These are phyloP conservation scores for Trametes cingulata DNA, from an alignment of 768 basidiomycete species.

Conservation along the genomic window DNA sequence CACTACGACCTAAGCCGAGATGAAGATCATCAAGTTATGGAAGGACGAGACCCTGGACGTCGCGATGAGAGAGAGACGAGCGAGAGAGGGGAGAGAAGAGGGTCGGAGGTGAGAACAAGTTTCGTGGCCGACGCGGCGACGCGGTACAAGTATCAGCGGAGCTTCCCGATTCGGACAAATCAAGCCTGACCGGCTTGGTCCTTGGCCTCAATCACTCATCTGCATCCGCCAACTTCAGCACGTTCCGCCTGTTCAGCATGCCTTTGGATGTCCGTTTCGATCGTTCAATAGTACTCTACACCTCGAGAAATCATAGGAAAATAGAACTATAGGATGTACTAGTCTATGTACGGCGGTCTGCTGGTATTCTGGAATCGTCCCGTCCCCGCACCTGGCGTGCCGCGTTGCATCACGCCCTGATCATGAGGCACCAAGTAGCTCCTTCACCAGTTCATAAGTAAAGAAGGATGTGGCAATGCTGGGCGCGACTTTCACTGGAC, in stretches of 20 bases:
- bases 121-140: constrained; percentile 13
- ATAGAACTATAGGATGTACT: constrained; percentile 14
- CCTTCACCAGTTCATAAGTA: constrained; percentile 72
- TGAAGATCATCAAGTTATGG: constrained; percentile 16
- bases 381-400: not conserved
- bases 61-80: constrained; percentile 5
- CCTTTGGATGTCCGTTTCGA: not conserved
- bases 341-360: constrained; percentile 15
- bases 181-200: not conserved
- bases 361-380: constrained; percentile 3
- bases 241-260: not conserved
- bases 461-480: constrained; percentile 88
- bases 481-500: constrained; percentile 83
- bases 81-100: not conserved
- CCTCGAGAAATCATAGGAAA: not conserved
- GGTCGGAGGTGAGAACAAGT: constrained; percentile 12
- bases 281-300: constrained; percentile 12
- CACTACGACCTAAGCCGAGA: constrained; percentile 15
- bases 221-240: not conserved
- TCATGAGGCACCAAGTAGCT: constrained; percentile 44
- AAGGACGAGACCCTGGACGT: constrained; percentile 3
- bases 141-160: constrained; percentile 12
- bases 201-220: not conserved
- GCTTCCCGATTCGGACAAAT: constrained; percentile 15
- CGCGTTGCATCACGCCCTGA: not conserved